Percentiles rank a stretch among this genome's conserved stretches.
phyloP scores from a whole-genome alignment of 2,329 filamentous ascomycete genomes.

The Pseudogymnoascus sp. region DNA sequence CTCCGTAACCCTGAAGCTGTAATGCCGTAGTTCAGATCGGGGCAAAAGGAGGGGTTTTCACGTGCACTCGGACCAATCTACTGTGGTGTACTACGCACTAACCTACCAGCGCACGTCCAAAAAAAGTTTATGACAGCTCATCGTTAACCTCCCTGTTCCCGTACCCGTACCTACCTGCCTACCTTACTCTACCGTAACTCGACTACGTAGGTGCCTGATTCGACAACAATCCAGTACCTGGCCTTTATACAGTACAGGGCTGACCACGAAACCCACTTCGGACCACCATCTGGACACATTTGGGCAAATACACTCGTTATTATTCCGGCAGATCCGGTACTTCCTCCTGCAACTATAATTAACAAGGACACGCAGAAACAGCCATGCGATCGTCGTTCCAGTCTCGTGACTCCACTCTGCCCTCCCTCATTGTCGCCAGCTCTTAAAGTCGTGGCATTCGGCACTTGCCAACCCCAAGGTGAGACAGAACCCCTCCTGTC shows the following conservation, averaged over 20 bases:
- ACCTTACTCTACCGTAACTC: neutral
- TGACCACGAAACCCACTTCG: conserved; percentile 1
- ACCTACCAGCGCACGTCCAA: neutral
- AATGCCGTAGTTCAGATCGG: neutral
- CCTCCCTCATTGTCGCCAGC: neutral
- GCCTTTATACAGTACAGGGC: conserved; percentile 1
- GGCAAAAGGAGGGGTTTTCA: conserved; percentile 6
- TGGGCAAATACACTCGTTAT: conserved; percentile 4
- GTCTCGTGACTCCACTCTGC: conserved; percentile 7
- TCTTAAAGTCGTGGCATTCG: conserved; percentile 7
- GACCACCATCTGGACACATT: neutral
- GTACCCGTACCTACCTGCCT: conserved; percentile 4
- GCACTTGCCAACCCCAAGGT: conserved; percentile 7
- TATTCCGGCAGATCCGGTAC: conserved; percentile 6
- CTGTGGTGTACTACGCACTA: neutral
- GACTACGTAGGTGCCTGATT: neutral
- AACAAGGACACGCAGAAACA: conserved; percentile 3
- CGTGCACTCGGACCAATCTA: neutral
- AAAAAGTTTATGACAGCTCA: conserved; percentile 7
- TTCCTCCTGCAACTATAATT: conserved; percentile 9
- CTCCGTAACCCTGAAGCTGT: neutral
- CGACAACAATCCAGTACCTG: conserved; percentile 1
- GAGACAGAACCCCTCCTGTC: conserved; percentile 8
- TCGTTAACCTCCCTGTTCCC: conserved; percentile 5
- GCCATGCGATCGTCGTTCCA: conserved; percentile 3